These are phyloP conservation scores for Chytriomyces hyalinus DNA, from an alignment of 192 early-diverging fungal species.

Conservation along the genomic window DNA sequence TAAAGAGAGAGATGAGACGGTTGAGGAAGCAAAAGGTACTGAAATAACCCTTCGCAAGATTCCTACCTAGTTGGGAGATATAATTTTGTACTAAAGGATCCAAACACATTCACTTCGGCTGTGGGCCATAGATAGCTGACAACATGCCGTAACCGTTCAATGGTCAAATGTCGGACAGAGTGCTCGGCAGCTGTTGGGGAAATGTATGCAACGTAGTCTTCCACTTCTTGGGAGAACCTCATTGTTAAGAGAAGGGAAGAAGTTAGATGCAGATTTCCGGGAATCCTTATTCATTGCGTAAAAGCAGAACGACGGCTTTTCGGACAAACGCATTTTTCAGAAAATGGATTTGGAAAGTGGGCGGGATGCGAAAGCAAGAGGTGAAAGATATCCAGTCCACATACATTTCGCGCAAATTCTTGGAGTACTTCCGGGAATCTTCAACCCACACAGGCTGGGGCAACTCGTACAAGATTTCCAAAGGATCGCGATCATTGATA, in stretches of 20 bases:
- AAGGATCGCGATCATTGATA: slow-evolving; percentile 8
- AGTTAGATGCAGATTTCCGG: background rate
- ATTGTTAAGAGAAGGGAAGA: background rate
- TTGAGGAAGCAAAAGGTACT: background rate
- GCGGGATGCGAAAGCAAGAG: background rate
- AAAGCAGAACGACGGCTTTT: background rate
- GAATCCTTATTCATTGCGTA: too few species aligned
- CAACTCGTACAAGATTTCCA: slow-evolving; percentile 43
- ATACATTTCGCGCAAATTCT: slow-evolving; percentile 41
- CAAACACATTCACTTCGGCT: slow-evolving; percentile 72
- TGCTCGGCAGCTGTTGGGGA: slow-evolving; percentile 83
- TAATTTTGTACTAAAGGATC: slow-evolving; percentile 84
- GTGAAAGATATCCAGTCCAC: background rate
- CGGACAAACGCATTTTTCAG: background rate
- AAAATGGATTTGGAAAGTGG: background rate
- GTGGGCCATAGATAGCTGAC: slow-evolving; percentile 47
- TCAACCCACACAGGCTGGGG: slow-evolving; percentile 50
- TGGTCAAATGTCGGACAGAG: slow-evolving; percentile 71
- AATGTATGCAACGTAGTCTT: slow-evolving; percentile 78
- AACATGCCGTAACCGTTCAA: slow-evolving; percentile 66
- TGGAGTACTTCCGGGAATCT: slow-evolving; percentile 34
- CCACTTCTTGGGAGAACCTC: slow-evolving; percentile 69
- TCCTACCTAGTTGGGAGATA: slow-evolving; percentile 77
- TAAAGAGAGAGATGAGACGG: background rate
- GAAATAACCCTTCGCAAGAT: background rate